Percentiles rank a stretch among this genome's conserved stretches.
phyloP scores from a whole-genome alignment of 371 early-diverging fungal species.

The Rhizomucor pusillus region DNA sequence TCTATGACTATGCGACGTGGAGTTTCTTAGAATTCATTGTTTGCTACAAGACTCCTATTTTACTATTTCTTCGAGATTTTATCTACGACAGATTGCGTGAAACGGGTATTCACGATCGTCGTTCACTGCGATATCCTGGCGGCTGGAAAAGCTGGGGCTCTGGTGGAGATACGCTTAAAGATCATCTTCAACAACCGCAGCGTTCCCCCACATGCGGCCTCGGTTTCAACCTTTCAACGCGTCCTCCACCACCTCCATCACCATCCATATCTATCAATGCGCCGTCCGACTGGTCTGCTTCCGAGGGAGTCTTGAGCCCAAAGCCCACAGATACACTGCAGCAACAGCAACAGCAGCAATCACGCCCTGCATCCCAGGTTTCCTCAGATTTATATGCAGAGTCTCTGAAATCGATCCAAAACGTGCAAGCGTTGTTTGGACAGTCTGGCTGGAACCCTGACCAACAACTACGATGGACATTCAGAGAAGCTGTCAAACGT shows the following conservation, averaged over 20 bases:
- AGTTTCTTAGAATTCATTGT: constrained; percentile 54
- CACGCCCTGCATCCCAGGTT: constrained; percentile 8
- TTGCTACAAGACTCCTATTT: constrained; percentile 48
- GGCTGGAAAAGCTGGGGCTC: constrained; percentile 29
- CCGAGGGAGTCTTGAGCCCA: background rate
- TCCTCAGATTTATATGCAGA: constrained; percentile 30
- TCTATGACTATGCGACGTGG: constrained; percentile 57
- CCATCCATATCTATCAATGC: constrained; percentile 12
- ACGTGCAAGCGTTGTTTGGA: constrained; percentile 30
- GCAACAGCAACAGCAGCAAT: constrained; percentile 9
- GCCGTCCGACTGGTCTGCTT: background rate
- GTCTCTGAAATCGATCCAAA: constrained; percentile 25
- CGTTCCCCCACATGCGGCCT: constrained; percentile 20
- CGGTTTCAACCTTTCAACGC: constrained; percentile 27
- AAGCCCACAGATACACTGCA: constrained; percentile 2
- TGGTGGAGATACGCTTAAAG: background rate
- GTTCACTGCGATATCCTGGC: constrained; percentile 1
- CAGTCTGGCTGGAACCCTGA: constrained; percentile 14
- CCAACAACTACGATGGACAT: constrained; percentile 28
- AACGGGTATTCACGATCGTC: constrained; percentile 6
- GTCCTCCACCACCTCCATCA: constrained; percentile 4
- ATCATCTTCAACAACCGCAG: constrained; percentile 4
- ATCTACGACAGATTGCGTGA: constrained; percentile 43
- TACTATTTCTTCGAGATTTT: constrained; percentile 48
- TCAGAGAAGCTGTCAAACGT: constrained; percentile 19